A percentile compares a stretch with the other conserved stretches of the same genome.
phyloP scores from a whole-genome alignment of 164 flowering plant genomes.

The Litsea cubeba region DNA sequence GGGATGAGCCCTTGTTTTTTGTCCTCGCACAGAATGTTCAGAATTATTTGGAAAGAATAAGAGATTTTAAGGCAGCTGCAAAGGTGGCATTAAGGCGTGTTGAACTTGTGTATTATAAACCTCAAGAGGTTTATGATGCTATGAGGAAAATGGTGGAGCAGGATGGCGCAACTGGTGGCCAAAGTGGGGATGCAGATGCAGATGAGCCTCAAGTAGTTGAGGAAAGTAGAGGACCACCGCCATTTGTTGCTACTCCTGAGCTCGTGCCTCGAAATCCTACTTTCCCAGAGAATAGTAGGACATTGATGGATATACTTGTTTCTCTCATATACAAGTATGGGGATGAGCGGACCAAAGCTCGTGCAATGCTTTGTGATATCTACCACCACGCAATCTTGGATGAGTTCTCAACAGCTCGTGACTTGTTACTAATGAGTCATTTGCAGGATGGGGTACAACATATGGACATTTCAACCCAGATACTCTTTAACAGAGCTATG shows the following conservation, averaged over 20 bases:
- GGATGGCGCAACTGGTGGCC: slow-evolving; percentile 32
- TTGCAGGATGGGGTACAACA: slow-evolving; percentile 79
- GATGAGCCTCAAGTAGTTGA: slow-evolving; percentile 44
- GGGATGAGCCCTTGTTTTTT: slow-evolving; percentile 76
- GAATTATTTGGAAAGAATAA: slow-evolving; percentile 57
- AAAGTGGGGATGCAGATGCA: slow-evolving; percentile 32
- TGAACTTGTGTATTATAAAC: slow-evolving; percentile 86
- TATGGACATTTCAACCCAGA: slow-evolving; percentile 87
- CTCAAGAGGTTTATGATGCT: slow-evolving; percentile 92
- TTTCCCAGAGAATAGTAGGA: slow-evolving; percentile 72
- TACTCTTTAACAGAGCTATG: slow-evolving; percentile 91
- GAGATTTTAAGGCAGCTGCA: slow-evolving; percentile 72
- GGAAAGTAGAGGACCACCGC: slow-evolving; percentile 54
- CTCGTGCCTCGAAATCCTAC: slow-evolving; percentile 76
- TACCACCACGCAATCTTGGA: slow-evolving; percentile 92
- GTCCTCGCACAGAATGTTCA: slow-evolving; percentile 90
- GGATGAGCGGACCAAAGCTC: slow-evolving; percentile 94
- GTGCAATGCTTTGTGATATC: slow-evolving; percentile 96
- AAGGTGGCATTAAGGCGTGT: slow-evolving; percentile 80
- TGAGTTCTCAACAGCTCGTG: slow-evolving; percentile 72
- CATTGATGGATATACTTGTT: slow-evolving; percentile 72
- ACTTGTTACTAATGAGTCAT: slow-evolving; percentile 91
- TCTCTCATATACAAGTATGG: slow-evolving; percentile 83
- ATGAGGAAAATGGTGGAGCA: slow-evolving; percentile 80
- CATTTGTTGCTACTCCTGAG: slow-evolving; percentile 71